These are phyloP conservation scores for Vanrija humicola DNA, from an alignment of 1,284 basidiomycete species.

Conservation along the genomic window DNA sequence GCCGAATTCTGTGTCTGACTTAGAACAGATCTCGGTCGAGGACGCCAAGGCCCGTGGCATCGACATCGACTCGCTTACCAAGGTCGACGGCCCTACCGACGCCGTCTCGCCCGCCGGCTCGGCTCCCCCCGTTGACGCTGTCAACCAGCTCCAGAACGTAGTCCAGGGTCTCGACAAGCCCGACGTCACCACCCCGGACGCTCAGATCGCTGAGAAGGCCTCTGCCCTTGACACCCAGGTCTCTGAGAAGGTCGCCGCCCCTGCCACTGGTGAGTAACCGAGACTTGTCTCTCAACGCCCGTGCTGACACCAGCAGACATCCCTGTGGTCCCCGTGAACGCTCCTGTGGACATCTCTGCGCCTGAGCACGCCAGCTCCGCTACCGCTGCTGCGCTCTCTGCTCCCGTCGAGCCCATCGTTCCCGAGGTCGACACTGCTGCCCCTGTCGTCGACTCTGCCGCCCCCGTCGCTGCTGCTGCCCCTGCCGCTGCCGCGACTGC, in stretches of 20 bases:
- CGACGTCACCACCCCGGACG: background rate
- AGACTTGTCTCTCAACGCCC: background rate
- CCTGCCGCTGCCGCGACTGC: background rate
- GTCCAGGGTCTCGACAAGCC: slow-evolving; percentile 33
- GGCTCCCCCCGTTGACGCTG: slow-evolving; percentile 31
- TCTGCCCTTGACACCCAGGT: background rate
- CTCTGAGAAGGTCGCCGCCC: background rate
- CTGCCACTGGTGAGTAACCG: no score
- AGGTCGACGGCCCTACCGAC: slow-evolving; percentile 29
- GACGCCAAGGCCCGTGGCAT: slow-evolving; percentile 45
- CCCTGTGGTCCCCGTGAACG: slow-evolving; percentile 10
- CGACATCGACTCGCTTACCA: slow-evolving; percentile 30
- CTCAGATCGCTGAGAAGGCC: background rate
- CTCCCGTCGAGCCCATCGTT: background rate
- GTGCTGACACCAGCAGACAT: slow-evolving; percentile 1
- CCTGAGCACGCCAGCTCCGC: slow-evolving; percentile 24
- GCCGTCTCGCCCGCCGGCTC: slow-evolving; percentile 24
- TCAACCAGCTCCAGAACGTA: slow-evolving; percentile 37
- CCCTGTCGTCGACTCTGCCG: slow-evolving; percentile 16
- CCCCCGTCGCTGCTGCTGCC: background rate
- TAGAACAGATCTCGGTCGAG: slow-evolving; percentile 29
- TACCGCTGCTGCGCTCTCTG: slow-evolving; percentile 5
- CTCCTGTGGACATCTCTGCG: slow-evolving; percentile 12
- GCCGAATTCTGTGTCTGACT: background rate
- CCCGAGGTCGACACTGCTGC: slow-evolving; percentile 16